Evolutionary conservation across 2,329 filamentous ascomycete genomes (phyloP), one percentile per base, ranked within the genome.

Genomic region (Exophiala dermatitidis): DNA sequence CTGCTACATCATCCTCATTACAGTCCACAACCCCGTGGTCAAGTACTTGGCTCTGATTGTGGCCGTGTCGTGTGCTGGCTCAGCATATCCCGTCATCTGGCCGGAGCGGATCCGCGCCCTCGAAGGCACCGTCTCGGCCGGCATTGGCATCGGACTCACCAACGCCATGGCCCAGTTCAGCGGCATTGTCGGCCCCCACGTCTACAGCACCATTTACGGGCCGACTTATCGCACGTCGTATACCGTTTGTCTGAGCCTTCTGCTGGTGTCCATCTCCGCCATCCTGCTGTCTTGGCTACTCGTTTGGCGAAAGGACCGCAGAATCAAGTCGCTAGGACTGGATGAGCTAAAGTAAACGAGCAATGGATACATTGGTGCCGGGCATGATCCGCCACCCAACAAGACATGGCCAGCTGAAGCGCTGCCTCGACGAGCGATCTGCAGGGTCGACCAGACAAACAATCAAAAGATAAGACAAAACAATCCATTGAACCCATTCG

Each of bases 131-230:
- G 66, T 70, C 2, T 68, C 69, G 1, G 65, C 71, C 0, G 71
- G 71, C 1, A 58, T 73, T 5, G 71, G 69, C 0, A 73, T 73
- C 45, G 71, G 71, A 1, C 63, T 68, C 26, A 74, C 71, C 1
- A 74, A 73, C 55, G 70, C 71, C 2, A 69, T 70, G 66, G 71
- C 71, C 2, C 71, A 74, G 57, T 72, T 72, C 40, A 66, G 68
- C 40, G 71, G 71, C 1, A 71, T 74, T 42, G 68, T 65, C 32
- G 71, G 71, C 1, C 71, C 71, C 31, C 68, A 70, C 54, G 63
- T 73, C 4, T 73, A 71, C 54, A 69, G 64, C 53, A 68, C 70
- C 2, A 62, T 67, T 3, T 72, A 72, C 63, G 70, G 70, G 1
- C 71, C 71, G 1, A 65, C 60, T 0, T 72, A 72, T 56, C 67